A percentile compares a stretch with the other conserved stretches of the same genome.
These are phyloP conservation scores for Cladosporium sp. DNA, from an alignment of 2,329 filamentous ascomycete genomes.

Conservation along the genomic window DNA sequence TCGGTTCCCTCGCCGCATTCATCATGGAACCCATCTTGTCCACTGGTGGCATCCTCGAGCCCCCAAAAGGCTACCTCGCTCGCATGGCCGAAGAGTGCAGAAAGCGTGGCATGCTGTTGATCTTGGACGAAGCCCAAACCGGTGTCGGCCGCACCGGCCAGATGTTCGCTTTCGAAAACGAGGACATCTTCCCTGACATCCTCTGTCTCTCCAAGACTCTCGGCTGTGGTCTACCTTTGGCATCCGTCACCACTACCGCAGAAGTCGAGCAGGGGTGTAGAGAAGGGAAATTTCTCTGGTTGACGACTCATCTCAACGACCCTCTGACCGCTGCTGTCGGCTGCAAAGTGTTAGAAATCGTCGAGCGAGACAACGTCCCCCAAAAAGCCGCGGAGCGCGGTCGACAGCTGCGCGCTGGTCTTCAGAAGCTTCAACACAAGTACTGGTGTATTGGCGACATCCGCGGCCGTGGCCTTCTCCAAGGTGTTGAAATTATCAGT, in stretches of 20 bases:
- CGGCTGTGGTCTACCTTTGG: slow-evolving; percentile 28
- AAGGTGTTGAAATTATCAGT: slow-evolving; percentile 28
- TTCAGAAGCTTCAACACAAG: slow-evolving; percentile 24
- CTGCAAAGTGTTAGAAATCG: slow-evolving; percentile 30
- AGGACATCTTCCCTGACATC: slow-evolving; percentile 49
- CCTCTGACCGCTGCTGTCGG: slow-evolving; percentile 30
- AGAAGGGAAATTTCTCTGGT: slow-evolving; percentile 25
- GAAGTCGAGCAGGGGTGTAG: slow-evolving; percentile 24
- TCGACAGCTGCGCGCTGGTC: slow-evolving; percentile 23
- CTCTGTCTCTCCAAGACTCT: slow-evolving; percentile 30
- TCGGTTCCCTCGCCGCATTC: slow-evolving; percentile 63
- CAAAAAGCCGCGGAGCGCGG: slow-evolving; percentile 22
- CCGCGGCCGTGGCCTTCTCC: slow-evolving; percentile 27
- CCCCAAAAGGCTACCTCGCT: slow-evolving; percentile 17
- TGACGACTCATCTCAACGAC: slow-evolving; percentile 31
- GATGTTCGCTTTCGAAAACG: slow-evolving; percentile 29
- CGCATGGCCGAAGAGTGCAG: slow-evolving; percentile 30
- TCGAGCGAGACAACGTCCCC: slow-evolving; percentile 26
- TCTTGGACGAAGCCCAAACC: slow-evolving; percentile 40
- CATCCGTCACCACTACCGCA: slow-evolving; percentile 25
- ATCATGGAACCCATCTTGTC: slow-evolving; percentile 63
- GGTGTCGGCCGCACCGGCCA: slow-evolving; percentile 38
- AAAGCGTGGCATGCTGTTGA: slow-evolving; percentile 37
- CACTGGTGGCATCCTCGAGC: slow-evolving; percentile 49
- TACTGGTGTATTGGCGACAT: slow-evolving; percentile 32